These are phyloP conservation scores for Mycena citricolor DNA, from an alignment of 1,284 basidiomycete species.

Conservation along the genomic window DNA sequence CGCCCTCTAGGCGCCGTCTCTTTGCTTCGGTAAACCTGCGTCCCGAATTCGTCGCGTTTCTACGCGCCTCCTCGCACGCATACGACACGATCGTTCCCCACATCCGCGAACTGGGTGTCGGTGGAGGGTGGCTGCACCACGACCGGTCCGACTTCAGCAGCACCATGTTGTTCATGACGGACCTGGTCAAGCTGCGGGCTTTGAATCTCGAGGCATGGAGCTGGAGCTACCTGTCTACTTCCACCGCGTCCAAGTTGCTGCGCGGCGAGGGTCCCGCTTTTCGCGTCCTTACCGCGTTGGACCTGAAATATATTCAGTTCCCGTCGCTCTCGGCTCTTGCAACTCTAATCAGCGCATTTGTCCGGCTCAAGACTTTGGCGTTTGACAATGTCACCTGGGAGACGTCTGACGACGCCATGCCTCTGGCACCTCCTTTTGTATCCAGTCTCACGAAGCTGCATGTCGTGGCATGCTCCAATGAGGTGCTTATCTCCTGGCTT, in stretches of 20 bases:
- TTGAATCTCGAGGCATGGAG: constrained; percentile 30
- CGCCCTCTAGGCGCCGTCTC: constrained; percentile 15
- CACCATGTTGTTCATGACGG: constrained; percentile 24
- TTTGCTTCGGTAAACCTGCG: constrained; percentile 19
- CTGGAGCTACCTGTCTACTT: constrained; percentile 25
- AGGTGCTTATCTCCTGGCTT: constrained; percentile 31
- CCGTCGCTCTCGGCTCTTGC: constrained; percentile 29
- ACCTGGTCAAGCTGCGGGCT: constrained; percentile 25
- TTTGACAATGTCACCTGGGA: constrained; percentile 35
- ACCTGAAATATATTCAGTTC: constrained; percentile 30
- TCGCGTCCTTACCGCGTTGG: constrained; percentile 26
- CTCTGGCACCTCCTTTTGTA: constrained; percentile 13
- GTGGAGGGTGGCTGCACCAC: constrained; percentile 26
- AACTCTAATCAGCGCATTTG: constrained; percentile 25
- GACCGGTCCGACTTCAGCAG: constrained; percentile 22
- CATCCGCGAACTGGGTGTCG: constrained; percentile 30
- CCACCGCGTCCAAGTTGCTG: constrained; percentile 15
- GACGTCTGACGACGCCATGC: not conserved
- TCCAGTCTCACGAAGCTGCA: constrained; percentile 26
- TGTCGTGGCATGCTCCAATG: constrained; percentile 27
- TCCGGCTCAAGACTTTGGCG: constrained; percentile 25
- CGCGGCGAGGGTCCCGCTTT: constrained; percentile 20
- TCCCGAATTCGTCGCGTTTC: constrained; percentile 26
- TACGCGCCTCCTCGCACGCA: constrained; percentile 28
- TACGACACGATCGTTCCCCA: constrained; percentile 27